Percentiles rank a stretch among this genome's conserved stretches.
Conservation (phyloP, 2,329 filamentous ascomycete genomes). For the Plenodomus biglobosus region DNA sequence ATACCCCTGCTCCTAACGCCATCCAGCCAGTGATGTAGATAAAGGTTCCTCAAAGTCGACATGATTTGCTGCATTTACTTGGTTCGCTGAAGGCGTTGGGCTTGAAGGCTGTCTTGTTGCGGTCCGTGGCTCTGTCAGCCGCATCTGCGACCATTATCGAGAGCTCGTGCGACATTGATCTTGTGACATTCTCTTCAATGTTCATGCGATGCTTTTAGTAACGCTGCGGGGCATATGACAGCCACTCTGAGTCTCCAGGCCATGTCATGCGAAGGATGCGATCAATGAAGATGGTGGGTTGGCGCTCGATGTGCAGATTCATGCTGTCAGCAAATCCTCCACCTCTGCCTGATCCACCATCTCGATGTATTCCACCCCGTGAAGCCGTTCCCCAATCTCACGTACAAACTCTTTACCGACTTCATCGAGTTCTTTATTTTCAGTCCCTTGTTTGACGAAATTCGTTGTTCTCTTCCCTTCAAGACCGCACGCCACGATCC, state of each 20-base stretch:
- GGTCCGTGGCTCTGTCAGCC: background rate
- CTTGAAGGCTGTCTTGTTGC: background rate
- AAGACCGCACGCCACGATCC: slow-evolving; percentile 89
- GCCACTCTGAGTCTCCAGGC: background rate
- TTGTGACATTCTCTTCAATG: background rate
- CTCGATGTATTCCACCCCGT: slow-evolving; percentile 24
- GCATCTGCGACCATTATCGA: background rate
- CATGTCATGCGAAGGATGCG: background rate
- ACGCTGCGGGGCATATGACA: background rate
- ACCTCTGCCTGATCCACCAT: slow-evolving; percentile 19
- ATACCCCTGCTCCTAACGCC: background rate
- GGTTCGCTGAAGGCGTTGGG: background rate
- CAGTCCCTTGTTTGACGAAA: slow-evolving; percentile 59
- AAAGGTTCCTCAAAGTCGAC: background rate
- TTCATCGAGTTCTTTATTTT: slow-evolving; percentile 38
- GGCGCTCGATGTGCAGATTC: background rate
- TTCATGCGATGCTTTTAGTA: background rate
- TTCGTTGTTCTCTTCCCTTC: slow-evolving; percentile 79
- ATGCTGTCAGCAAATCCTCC: background rate
- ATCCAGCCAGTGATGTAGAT: background rate
- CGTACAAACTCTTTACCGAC: slow-evolving; percentile 48
- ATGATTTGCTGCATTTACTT: background rate
- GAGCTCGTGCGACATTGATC: background rate
- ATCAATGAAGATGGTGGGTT: background rate
- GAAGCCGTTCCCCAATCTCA: slow-evolving; percentile 38